Conservation (phyloP, 2,329 filamentous ascomycete genomes). For the Colletotrichum agaves region DNA sequence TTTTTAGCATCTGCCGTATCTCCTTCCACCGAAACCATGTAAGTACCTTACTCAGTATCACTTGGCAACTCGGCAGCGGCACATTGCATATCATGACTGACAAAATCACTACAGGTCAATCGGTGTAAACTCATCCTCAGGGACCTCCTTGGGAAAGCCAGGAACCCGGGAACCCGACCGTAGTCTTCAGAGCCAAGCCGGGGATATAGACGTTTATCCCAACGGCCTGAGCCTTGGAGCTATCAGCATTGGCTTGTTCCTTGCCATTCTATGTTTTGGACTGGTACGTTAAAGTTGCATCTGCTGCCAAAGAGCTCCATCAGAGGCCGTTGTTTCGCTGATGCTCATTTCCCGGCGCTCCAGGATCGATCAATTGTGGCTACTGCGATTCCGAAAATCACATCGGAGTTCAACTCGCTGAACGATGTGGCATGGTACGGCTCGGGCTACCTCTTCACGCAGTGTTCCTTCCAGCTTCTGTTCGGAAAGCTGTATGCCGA, state of each 20-base stretch:
- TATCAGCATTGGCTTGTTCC: slow-evolving; percentile 21
- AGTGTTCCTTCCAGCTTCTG: slow-evolving; percentile 53
- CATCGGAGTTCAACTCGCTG: slow-evolving; percentile 33
- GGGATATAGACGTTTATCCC: not conserved
- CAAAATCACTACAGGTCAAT: not conserved
- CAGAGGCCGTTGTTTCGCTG: not conserved
- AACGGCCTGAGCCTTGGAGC: slow-evolving; percentile 16
- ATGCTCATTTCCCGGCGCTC: not conserved
- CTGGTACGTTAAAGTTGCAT: slow-evolving; percentile 15
- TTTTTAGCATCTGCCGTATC: not conserved
- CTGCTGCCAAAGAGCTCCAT: not conserved
- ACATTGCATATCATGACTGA: not conserved
- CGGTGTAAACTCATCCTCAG: not conserved
- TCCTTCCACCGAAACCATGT: not conserved
- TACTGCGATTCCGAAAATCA: slow-evolving; percentile 37
- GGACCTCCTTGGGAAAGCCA: not conserved
- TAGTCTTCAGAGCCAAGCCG: not conserved
- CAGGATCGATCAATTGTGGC: slow-evolving; percentile 34
- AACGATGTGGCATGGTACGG: slow-evolving; percentile 32
- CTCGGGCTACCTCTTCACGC: slow-evolving; percentile 10
- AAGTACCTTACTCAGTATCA: not conserved
- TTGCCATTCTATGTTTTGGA: slow-evolving; percentile 29
- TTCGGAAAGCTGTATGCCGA: slow-evolving; percentile 66
- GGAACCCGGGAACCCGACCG: not conserved
- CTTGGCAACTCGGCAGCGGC: not conserved